A percentile compares a stretch with the other conserved stretches of the same genome.
Evolutionary conservation across 306 rosid genomes (phyloP).

Genomic region (Quercus ilex): DNA sequence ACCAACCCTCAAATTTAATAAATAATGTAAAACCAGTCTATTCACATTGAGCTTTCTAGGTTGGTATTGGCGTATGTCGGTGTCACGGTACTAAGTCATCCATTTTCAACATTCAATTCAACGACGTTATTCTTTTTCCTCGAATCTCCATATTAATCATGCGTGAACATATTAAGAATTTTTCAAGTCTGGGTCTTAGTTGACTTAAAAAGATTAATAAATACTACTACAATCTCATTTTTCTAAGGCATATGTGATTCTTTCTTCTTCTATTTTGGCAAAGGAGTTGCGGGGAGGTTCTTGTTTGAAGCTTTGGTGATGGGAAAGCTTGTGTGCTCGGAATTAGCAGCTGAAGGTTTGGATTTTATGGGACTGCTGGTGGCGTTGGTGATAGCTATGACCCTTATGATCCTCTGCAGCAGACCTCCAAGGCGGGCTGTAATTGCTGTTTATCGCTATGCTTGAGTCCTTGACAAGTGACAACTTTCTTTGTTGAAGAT

Average conservation of each 20-base stretch:
- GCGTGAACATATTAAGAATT: background rate
- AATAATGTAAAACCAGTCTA: background rate
- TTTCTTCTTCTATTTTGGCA: background rate
- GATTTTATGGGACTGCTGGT: slow-evolving; percentile 20
- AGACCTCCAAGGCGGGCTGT: slow-evolving; percentile 11
- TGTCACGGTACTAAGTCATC: too few relatives aligned
- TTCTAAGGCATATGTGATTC: background rate
- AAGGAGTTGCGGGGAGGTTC: background rate
- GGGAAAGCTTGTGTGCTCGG: slow-evolving; percentile 39
- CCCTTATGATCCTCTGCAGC: slow-evolving; percentile 35
- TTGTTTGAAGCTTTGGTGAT: slow-evolving; percentile 14
- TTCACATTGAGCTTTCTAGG: background rate
- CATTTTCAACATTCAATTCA: too few relatives aligned
- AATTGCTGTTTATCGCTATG: slow-evolving; percentile 24
- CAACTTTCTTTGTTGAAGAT: background rate
- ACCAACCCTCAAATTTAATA: too few relatives aligned
- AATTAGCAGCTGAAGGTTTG: slow-evolving; percentile 10
- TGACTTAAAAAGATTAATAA: background rate
- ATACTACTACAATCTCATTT: background rate
- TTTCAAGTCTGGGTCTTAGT: background rate
- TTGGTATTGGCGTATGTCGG: background rate
- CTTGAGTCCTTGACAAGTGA: background rate
- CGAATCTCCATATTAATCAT: background rate
- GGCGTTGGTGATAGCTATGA: slow-evolving; percentile 29
- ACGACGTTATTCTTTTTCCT: background rate